Percentiles rank a stretch among this genome's conserved stretches.
phyloP scores from a whole-genome alignment of 2,329 filamentous ascomycete genomes.

The Acrodontium crateriforme region DNA sequence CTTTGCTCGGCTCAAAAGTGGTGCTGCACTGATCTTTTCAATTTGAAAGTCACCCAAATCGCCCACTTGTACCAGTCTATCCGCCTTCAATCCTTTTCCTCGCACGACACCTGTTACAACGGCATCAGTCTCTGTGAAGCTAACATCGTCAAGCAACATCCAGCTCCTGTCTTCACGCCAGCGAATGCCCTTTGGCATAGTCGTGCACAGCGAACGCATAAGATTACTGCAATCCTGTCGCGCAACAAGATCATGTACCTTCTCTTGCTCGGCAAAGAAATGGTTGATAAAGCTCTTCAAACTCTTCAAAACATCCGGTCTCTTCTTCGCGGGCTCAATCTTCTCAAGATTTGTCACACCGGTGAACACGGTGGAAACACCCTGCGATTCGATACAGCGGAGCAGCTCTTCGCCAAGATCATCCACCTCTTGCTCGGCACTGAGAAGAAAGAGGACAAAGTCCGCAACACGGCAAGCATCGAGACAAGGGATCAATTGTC shows the following conservation, averaged over 20 bases:
- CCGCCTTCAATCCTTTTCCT: slow-evolving; percentile 75
- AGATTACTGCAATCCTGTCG: slow-evolving; percentile 84
- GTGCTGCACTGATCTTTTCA: slow-evolving; percentile 70
- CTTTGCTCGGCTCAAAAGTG: slow-evolving; percentile 43
- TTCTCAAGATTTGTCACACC: slow-evolving; percentile 59
- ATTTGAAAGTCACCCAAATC: slow-evolving; percentile 93
- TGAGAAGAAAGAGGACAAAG: slow-evolving; percentile 78
- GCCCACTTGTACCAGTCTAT: slow-evolving; percentile 78
- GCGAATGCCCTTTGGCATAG: slow-evolving; percentile 80
- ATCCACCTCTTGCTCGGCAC: slow-evolving; percentile 71
- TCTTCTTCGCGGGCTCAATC: slow-evolving; percentile 66
- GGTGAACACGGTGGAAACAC: slow-evolving; percentile 82
- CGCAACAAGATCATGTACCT: slow-evolving; percentile 75
- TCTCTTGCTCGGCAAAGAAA: slow-evolving; percentile 86
- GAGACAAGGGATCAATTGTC: slow-evolving; percentile 61
- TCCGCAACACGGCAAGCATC: slow-evolving; percentile 83
- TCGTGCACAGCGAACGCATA: slow-evolving; percentile 80
- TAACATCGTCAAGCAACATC: slow-evolving; percentile 77
- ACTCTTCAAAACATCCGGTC: slow-evolving; percentile 61
- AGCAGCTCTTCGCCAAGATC: slow-evolving; percentile 72
- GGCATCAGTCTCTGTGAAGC: slow-evolving; percentile 46
- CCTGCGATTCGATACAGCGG: slow-evolving; percentile 80
- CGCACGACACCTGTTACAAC: slow-evolving; percentile 68
- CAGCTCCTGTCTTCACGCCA: slow-evolving; percentile 95
- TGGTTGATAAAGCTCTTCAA: slow-evolving; percentile 87